Conservation (phyloP, 2,329 filamentous ascomycete genomes). For the Trichoderma asperellum region DNA sequence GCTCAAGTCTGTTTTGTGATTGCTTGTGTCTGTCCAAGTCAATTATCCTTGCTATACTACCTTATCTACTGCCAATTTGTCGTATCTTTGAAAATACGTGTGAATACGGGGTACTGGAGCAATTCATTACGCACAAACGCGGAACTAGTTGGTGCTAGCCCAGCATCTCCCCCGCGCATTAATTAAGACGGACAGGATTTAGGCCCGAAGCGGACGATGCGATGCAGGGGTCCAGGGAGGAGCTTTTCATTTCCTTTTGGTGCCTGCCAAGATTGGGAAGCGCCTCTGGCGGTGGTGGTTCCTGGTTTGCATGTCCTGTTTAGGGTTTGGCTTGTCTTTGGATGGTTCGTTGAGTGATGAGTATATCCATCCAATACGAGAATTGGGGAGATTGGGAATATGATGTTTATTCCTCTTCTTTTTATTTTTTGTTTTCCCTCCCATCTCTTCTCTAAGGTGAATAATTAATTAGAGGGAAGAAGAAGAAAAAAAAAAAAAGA, state of each 20-base stretch:
- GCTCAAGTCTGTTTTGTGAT: not conserved
- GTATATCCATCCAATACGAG: not conserved
- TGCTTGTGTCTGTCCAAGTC: not conserved
- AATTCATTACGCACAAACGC: slow-evolving; percentile 19
- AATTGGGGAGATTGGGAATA: not conserved
- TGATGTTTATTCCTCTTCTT: not conserved
- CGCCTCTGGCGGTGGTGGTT: not conserved
- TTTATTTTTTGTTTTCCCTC: no score
- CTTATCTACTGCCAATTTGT: not conserved
- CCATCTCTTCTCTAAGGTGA: not conserved
- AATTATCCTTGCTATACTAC: not conserved
- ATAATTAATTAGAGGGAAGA: not conserved
- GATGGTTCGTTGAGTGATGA: not conserved
- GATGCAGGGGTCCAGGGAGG: slow-evolving; percentile 14
- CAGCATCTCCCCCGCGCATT: slow-evolving; percentile 13
- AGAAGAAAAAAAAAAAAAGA: not conserved
- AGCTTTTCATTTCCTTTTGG: slow-evolving; percentile 21
- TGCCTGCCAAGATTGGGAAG: slow-evolving; percentile 23
- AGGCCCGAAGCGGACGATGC: slow-evolving; percentile 22
- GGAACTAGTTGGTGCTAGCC: slow-evolving; percentile 6
- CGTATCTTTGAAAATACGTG: not conserved
- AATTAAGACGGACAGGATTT: not conserved
- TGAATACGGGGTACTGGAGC: slow-evolving; percentile 20
- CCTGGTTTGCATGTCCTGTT: not conserved
- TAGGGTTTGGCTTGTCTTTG: not conserved